These are phyloP conservation scores for Odontarrhena argentea DNA, from an alignment of 345 rosid genomes.

Conservation along the genomic window DNA sequence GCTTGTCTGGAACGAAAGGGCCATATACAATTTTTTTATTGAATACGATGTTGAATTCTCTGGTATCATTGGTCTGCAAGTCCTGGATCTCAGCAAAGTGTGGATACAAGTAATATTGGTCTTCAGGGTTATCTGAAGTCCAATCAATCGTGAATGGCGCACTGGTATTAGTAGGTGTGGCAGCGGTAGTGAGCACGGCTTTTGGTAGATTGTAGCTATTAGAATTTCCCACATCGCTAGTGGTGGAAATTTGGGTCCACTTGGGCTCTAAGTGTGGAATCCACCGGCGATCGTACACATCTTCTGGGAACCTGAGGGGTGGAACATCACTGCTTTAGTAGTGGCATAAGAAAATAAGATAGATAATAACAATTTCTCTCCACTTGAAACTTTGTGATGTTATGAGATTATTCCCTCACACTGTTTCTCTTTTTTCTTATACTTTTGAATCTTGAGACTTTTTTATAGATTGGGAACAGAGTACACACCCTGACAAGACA, in stretches of 20 bases:
- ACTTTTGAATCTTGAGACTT: background rate
- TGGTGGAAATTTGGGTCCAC: constrained; percentile 20
- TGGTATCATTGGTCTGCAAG: constrained; percentile 13
- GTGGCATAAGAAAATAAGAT: background rate
- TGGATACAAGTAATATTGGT: background rate
- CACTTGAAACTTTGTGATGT: background rate
- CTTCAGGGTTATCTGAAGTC: background rate
- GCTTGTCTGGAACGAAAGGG: background rate
- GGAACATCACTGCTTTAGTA: background rate
- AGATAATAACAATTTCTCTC: background rate
- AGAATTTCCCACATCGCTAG: background rate
- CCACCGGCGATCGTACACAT: constrained; percentile 45
- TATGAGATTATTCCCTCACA: background rate
- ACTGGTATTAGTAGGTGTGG: constrained; percentile 32
- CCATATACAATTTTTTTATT: constrained; percentile 1
- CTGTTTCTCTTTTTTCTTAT: background rate
- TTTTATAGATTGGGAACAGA: too few species aligned
- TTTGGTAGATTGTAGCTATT: background rate
- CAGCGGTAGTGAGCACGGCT: constrained; percentile 4
- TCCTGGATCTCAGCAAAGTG: constrained; percentile 39
- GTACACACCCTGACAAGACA: background rate
- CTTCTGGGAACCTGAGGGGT: constrained; percentile 44
- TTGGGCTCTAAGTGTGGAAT: background rate
- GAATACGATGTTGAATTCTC: constrained; percentile 21
- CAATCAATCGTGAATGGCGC: background rate